phyloP scores from a whole-genome alignment of 2,329 filamentous ascomycete species.

The Botrytis elliptica region DNA sequence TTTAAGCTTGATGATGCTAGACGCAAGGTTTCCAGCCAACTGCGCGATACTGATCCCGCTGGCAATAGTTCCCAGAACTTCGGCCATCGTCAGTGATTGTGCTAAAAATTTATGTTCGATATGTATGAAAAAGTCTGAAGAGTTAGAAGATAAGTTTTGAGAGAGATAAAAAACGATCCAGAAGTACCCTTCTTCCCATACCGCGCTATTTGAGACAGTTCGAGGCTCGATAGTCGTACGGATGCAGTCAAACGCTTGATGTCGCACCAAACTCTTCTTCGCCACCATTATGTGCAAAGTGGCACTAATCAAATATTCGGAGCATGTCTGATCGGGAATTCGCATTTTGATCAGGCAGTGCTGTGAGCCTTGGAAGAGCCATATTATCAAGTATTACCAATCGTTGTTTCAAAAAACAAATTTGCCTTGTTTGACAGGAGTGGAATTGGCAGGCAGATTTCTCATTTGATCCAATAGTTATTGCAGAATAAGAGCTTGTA shows the following conservation, averaged over 20 bases:
- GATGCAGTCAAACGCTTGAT: not conserved
- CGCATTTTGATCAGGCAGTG: not conserved
- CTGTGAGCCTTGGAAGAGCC: not conserved
- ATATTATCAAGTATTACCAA: not conserved
- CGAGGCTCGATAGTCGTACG: not conserved
- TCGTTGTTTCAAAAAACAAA: not conserved
- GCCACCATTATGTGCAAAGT: not conserved
- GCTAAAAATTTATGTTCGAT: not conserved
- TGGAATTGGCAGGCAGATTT: not conserved
- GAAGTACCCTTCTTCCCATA: not conserved
- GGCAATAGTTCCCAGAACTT: slow-evolving; percentile 22
- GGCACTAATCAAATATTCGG: not conserved
- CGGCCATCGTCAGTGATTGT: slow-evolving; percentile 14
- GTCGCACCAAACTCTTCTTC: not conserved
- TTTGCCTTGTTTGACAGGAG: not conserved
- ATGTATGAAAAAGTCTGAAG: not conserved
- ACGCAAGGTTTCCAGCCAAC: slow-evolving; percentile 19
- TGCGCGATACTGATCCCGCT: slow-evolving; percentile 23
- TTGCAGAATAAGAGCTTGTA: not conserved
- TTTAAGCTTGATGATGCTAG: slow-evolving; percentile 27
- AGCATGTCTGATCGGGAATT: not conserved
- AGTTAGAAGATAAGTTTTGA: too few species aligned
- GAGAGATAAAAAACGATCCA: too few species aligned
- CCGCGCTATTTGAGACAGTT: not conserved
- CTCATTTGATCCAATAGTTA: not conserved